Evolutionary conservation across 371 early-diverging fungal species (phyloP).

Genomic region (Circinella umbellata): DNA sequence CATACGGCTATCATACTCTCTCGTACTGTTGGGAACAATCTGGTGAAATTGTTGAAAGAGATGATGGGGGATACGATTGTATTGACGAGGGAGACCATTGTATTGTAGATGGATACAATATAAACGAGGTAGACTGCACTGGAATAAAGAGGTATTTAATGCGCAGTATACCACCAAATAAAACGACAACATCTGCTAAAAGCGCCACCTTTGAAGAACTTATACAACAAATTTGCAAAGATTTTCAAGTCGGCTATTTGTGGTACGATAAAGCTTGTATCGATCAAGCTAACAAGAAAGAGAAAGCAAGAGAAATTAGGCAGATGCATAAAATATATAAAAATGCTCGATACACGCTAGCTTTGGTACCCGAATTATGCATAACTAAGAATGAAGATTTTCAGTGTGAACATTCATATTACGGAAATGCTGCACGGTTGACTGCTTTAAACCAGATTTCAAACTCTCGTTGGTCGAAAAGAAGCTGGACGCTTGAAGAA

Average conservation of each 20-base stretch:
- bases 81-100: background rate
- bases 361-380: background rate
- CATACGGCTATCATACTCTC: background rate
- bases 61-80: background rate
- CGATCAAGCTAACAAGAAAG: background rate
- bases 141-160: too few relatives aligned
- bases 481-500: constrained; percentile 1
- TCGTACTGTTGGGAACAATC: constrained; percentile 4
- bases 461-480: background rate
- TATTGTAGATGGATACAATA: background rate
- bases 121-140: too few relatives aligned
- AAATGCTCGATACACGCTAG: background rate
- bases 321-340: background rate
- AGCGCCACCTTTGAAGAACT: background rate
- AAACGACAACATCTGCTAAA: background rate
- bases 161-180: too few relatives aligned
- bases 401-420: background rate
- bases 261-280: constrained; percentile 3
- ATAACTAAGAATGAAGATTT: background rate
- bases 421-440: background rate
- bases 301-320: background rate
- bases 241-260: background rate
- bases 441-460: too few relatives aligned
- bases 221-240: background rate
- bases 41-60: background rate